Evolutionary conservation across 345 rosid genomes (phyloP).

Genomic region (rapeseed (Brassica napus)): DNA sequence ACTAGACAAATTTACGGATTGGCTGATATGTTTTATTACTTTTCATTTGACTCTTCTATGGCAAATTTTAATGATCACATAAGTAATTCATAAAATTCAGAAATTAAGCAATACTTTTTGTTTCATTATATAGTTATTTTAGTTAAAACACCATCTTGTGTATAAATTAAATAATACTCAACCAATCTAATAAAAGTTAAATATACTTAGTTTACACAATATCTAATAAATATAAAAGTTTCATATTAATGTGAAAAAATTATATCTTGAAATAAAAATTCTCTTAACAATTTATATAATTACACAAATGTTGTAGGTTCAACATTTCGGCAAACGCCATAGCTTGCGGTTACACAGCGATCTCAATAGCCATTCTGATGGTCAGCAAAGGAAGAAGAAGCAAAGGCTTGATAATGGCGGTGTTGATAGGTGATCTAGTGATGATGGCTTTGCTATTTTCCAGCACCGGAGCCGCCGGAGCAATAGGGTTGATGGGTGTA

Average conservation of each 20-base stretch:
- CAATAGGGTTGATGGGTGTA: constrained; percentile 56
- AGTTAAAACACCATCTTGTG: neutral
- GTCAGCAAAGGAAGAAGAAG: constrained; percentile 35
- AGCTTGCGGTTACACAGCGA: constrained; percentile 56
- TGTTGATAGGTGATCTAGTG: constrained; percentile 47
- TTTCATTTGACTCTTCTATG: neutral
- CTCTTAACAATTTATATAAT: neutral
- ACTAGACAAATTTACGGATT: neutral
- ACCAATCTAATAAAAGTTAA: neutral
- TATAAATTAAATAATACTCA: neutral
- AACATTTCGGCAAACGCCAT: constrained; percentile 54
- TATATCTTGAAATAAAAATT: neutral
- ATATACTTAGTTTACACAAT: neutral
- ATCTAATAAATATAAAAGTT: neutral
- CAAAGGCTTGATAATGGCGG: constrained; percentile 26
- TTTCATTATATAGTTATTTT: neutral
- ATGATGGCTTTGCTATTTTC: constrained; percentile 64
- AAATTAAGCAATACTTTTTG: constrained; percentile 6
- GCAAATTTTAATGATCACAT: neutral
- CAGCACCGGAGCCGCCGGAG: constrained; percentile 55
- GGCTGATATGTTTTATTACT: neutral
- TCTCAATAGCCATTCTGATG: constrained; percentile 44
- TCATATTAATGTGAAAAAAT: neutral
- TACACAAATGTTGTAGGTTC: constrained; percentile 44
- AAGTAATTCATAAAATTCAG: neutral